Evolutionary conservation across 2,329 filamentous ascomycete species (phyloP), one percentile per base, ranked within the genome.

Genomic region (Spiromastix sp.): DNA sequence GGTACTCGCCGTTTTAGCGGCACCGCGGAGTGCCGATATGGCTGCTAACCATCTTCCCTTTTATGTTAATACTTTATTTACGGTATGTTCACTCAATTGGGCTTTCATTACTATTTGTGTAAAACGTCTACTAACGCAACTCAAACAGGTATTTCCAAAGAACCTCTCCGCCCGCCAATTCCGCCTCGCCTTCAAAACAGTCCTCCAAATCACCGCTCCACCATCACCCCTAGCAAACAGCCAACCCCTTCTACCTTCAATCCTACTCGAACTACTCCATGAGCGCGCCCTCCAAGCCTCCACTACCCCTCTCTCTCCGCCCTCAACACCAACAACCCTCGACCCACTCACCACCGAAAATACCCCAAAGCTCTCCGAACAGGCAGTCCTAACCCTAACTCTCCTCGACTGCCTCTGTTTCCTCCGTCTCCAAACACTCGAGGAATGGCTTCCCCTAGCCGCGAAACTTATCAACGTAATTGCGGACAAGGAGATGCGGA

Each of bases 111-210:
- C 27, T 16, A 4, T 33, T 20, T 29, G n/a, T n/a, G n/a, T n/a
- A n/a, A n/a, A n/a, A n/a, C n/a, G n/a, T n/a, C n/a, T n/a, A n/a
- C n/a, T n/a, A n/a, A n/a, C n/a, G n/a, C n/a, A n/a, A n/a, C n/a
- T n/a, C 20, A 4, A 20, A 12, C 30, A 67, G 50, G 79, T 85
- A 1, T 94, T 94, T 56, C 86, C 87, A 0, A 55, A 67, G 2
- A 81, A 80, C 39, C 75, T 94, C 13, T 87, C 84, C 0, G 71
- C 83, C 1, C 77, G 86, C 11, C 87, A 95, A 55, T 94, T 95
- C 64, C 75, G 86, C 19, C 68, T 94, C 7, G 87, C 86, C 8
- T 87, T 93, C 66, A 84, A 81, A 54, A 89, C 85, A 2, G 67
- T 94, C 30, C 75, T 93, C 56, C 80, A 81, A 48, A 79, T 93